Base-by-base conservation (phyloP, 1,139 yeast genomes). In the Candida mesenterica region DNA sequence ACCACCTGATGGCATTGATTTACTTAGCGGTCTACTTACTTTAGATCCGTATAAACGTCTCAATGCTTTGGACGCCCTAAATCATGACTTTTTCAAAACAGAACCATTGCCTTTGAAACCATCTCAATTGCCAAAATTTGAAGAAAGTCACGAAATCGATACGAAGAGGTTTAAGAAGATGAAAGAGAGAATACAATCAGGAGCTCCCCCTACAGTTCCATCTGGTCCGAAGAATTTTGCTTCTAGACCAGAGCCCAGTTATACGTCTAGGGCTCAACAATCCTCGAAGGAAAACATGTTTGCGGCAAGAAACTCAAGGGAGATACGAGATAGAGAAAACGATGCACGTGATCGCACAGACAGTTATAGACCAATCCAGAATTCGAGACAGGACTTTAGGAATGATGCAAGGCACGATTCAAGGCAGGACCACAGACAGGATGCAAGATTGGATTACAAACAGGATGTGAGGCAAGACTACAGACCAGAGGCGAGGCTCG, bases 71-170 rank as follows among this genome's bases (percentile, higher is more conserved):
- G 86, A 80, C 38, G 97, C 97, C 0, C 60, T 87, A 38, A 63
- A 73, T 6, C 92, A 88, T 48, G 65, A 61, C 2, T 92, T 82
- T 60, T 89, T 92, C 61, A 63, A 53, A 16, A 63, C 62, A 3
- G 78, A 71, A 1, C 97, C 97, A 0, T 47, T 69, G 16, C 89
- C 96, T 0, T 66, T 77, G 12, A 40, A 48, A 12, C 76, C 79
- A 0, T 51, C 60, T 10, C 76, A 76, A n/a, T 61, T 86, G 32
- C 92, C 95, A 0, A 61, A 61, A 31, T 85, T 83, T 49, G 89
- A 84, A 43, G 95, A 90, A 46, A 79, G 95, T 44, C 97, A 92
- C 56, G 97, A 92, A 57, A 77, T 88, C 28, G 95, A 86, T 53
- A 78, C 79, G 37, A 81, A 84, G 41, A 68, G 79, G 46, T 81